A percentile compares a stretch with the other conserved stretches of the same genome.
These are phyloP conservation scores for Aspergillus alliaceus DNA, from an alignment of 2,329 filamentous ascomycete genomes.

Conservation along the genomic window DNA sequence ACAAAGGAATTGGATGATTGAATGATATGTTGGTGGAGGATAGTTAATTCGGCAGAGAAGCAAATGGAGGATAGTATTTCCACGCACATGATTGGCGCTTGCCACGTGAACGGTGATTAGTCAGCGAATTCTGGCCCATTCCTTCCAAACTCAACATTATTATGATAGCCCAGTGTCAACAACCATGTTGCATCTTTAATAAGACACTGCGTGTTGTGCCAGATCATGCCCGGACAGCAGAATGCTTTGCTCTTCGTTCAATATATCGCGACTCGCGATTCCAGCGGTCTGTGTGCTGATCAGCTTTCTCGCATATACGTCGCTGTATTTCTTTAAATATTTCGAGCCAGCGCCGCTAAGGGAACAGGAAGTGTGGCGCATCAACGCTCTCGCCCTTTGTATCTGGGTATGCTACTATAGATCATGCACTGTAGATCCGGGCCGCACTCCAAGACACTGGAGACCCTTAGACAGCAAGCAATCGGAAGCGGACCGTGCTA, in stretches of 20 bases:
- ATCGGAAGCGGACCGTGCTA: conserved; percentile 19
- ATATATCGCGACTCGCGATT: conserved; percentile 48
- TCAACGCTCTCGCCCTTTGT: conserved; percentile 56
- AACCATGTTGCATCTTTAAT: neutral
- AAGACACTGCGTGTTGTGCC: neutral
- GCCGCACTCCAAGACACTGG: conserved; percentile 51
- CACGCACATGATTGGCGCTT: conserved; percentile 10
- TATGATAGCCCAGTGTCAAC: neutral
- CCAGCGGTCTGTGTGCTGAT: conserved; percentile 57
- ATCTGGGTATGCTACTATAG: conserved; percentile 61
- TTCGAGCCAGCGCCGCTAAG: conserved; percentile 56
- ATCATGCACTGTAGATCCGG: conserved; percentile 61
- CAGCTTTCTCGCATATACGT: conserved; percentile 58
- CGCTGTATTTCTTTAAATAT: conserved; percentile 57
- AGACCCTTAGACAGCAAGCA: conserved; percentile 19
- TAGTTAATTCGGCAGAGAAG: neutral
- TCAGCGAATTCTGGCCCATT: neutral
- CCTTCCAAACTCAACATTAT: neutral
- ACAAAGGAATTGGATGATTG: neutral
- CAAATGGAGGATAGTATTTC: conserved; percentile 11
- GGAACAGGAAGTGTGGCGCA: conserved; percentile 49
- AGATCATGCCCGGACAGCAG: neutral
- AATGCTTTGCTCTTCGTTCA: conserved; percentile 26
- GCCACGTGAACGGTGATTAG: conserved; percentile 13
- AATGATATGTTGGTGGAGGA: neutral